Evolutionary conservation across 139 green algal genomes (phyloP).

Genomic region (Chlorella sp.): DNA sequence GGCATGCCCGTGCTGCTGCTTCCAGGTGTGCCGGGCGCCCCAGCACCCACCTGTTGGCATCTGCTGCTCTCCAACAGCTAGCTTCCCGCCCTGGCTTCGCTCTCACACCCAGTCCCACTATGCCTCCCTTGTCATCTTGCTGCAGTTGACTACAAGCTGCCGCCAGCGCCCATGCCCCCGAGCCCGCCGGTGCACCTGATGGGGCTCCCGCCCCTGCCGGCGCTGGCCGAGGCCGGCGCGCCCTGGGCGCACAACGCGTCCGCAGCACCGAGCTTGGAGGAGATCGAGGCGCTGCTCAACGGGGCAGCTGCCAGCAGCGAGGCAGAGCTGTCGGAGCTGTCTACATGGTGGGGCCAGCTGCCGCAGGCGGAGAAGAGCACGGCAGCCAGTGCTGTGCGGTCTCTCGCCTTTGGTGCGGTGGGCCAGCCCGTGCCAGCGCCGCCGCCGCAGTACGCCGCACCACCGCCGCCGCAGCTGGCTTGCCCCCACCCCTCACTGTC

Average conservation of each 20-base stretch:
- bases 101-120: neutral
- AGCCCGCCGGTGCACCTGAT: neutral
- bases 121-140: neutral
- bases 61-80: neutral
- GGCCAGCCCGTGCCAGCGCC: neutral
- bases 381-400: neutral
- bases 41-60: neutral
- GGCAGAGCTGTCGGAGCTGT: constrained; percentile 10
- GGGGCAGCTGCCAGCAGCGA: neutral
- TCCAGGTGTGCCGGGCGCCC: neutral
- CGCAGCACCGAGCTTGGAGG: neutral
- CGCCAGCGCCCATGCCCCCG: neutral
- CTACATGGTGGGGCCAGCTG: neutral
- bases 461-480: neutral
- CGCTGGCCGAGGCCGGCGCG: neutral
- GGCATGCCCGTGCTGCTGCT: constrained; percentile 17
- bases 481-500: neutral
- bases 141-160: constrained; percentile 25
- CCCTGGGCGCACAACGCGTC: neutral
- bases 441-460: neutral
- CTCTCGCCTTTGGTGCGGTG: neutral
- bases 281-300: neutral
- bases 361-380: neutral
- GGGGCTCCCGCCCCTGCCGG: neutral
- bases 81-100: neutral